These are phyloP conservation scores for Cryptococcus floricola DNA, from an alignment of 1,284 basidiomycete genomes.

Conservation along the genomic window DNA sequence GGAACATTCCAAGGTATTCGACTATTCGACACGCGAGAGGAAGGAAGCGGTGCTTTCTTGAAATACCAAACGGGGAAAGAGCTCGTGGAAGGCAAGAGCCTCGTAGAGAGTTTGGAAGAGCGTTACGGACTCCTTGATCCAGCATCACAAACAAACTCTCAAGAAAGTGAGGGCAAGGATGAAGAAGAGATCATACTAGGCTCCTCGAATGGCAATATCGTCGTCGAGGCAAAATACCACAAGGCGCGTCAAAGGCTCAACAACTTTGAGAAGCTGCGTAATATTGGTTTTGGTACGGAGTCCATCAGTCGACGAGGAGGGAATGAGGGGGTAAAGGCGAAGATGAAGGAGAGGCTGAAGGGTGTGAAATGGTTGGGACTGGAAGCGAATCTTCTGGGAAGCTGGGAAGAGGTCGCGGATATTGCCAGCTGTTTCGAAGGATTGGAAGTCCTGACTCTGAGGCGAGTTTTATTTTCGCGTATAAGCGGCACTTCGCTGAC, in stretches of 20 bases:
- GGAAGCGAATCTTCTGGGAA: constrained; percentile 68
- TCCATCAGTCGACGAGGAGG: constrained; percentile 55
- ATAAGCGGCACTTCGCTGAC: constrained; percentile 3
- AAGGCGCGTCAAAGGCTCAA: constrained; percentile 69
- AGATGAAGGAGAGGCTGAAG: constrained; percentile 32
- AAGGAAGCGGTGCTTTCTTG: constrained; percentile 45
- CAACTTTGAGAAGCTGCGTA: constrained; percentile 63
- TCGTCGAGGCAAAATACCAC: constrained; percentile 79
- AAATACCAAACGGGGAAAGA: constrained; percentile 12
- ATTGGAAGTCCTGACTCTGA: constrained; percentile 68
- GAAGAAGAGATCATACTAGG: constrained; percentile 59
- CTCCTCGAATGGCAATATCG: constrained; percentile 73
- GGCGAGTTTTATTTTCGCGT: constrained; percentile 54
- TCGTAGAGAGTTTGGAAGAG: constrained; percentile 66
- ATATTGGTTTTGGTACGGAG: constrained; percentile 72
- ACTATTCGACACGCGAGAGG: constrained; percentile 60
- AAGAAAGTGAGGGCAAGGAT: constrained; percentile 8
- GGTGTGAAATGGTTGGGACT: constrained; percentile 71
- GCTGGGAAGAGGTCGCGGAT: constrained; percentile 65
- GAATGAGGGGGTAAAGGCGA: constrained; percentile 45
- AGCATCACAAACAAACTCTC: neutral
- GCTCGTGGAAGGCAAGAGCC: constrained; percentile 60
- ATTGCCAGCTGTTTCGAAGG: constrained; percentile 63
- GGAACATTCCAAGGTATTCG: constrained; percentile 70
- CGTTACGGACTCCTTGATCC: constrained; percentile 57